These are phyloP conservation scores for Diaporthe velutina DNA, from an alignment of 2,329 filamentous ascomycete species.

Conservation along the genomic window DNA sequence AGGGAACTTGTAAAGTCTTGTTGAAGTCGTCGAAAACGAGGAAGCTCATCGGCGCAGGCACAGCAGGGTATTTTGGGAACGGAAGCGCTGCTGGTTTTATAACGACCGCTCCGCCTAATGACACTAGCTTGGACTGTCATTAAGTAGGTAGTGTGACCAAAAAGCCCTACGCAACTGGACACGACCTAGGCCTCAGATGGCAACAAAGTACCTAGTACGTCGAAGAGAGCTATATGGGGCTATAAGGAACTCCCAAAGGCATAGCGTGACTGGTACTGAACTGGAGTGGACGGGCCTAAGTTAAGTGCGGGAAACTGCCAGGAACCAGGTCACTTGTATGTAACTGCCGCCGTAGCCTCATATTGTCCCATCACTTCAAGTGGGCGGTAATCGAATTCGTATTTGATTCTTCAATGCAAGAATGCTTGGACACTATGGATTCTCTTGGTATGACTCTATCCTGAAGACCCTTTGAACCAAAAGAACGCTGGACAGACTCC, in stretches of 20 bases:
- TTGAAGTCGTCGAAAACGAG: conserved; percentile 1
- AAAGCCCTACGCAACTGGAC: background rate
- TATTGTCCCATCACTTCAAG: background rate
- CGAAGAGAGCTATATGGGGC: background rate
- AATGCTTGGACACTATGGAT: conserved; percentile 6
- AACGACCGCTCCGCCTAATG: background rate
- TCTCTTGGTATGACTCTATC: conserved; percentile 7
- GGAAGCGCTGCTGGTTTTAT: background rate
- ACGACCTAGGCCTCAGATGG: background rate
- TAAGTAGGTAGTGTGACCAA: no score
- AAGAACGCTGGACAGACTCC: background rate
- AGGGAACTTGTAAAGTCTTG: background rate
- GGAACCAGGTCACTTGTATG: no score
- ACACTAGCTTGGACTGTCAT: background rate
- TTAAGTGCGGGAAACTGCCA: no score
- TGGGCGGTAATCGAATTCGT: background rate
- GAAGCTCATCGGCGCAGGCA: background rate
- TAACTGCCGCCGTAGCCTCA: background rate
- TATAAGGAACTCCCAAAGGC: background rate
- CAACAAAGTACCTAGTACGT: background rate
- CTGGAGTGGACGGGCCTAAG: no score
- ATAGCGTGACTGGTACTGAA: background rate
- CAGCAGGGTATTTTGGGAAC: background rate
- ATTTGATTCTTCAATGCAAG: background rate
- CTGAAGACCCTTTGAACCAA: background rate